These are phyloP conservation scores for Tulasnella calospora DNA, from an alignment of 768 basidiomycete species.

Conservation along the genomic window DNA sequence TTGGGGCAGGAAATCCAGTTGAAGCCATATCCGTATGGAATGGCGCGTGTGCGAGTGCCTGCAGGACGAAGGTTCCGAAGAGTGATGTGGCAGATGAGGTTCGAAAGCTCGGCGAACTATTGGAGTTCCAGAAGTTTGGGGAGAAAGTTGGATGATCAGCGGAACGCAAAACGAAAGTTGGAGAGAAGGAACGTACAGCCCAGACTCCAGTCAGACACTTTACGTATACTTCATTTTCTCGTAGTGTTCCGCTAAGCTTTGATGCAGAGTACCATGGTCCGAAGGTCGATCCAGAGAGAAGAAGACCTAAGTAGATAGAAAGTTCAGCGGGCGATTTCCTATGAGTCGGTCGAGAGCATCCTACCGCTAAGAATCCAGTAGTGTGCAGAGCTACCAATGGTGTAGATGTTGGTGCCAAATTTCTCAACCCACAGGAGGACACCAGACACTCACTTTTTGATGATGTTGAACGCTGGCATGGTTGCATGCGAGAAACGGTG, in stretches of 20 bases:
- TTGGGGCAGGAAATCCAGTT: conserved; percentile 82
- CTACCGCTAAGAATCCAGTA: conserved; percentile 76
- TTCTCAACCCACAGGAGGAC: not conserved
- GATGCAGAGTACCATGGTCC: conserved; percentile 67
- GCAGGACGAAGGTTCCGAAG: conserved; percentile 78
- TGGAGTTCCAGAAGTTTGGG: not conserved
- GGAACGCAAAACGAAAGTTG: conserved; percentile 6
- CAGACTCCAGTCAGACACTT: conserved; percentile 61
- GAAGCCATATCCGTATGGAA: conserved; percentile 93
- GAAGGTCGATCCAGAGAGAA: conserved; percentile 77
- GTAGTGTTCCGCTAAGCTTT: conserved; percentile 57
- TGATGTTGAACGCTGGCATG: conserved; percentile 80
- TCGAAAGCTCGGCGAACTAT: conserved; percentile 81
- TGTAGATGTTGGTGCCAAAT: not conserved
- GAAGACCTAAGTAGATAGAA: conserved; percentile 47
- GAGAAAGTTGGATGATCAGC: not conserved
- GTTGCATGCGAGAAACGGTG: conserved; percentile 95
- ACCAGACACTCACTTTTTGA: conserved; percentile 75
- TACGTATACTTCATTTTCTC: conserved; percentile 64
- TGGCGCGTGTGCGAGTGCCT: conserved; percentile 70
- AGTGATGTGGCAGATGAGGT: conserved; percentile 75
- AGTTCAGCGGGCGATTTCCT: not conserved
- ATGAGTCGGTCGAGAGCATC: conserved; percentile 4
- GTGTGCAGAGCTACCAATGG: conserved; percentile 64
- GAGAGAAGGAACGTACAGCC: conserved; percentile 52